Conservation (phyloP, 371 early-diverging fungal genomes). For the Mitosporidium daphniae region DNA sequence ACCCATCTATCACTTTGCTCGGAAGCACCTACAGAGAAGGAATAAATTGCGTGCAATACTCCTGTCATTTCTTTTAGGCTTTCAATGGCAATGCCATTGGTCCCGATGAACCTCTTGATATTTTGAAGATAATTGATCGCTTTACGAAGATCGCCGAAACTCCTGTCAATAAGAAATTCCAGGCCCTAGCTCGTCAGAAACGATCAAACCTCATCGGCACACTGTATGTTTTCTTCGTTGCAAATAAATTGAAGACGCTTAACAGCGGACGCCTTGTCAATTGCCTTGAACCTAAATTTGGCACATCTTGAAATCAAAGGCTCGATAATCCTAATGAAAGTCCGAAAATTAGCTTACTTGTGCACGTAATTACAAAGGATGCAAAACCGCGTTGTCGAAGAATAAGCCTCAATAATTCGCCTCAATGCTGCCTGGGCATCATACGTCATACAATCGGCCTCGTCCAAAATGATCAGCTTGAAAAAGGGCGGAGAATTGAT, state of each 20-base stretch:
- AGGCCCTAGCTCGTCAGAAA: constrained; percentile 14
- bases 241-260: constrained; percentile 21
- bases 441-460: constrained; percentile 89
- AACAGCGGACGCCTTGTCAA: constrained; percentile 14
- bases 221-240: constrained; percentile 17
- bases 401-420: constrained; percentile 89
- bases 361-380: constrained; percentile 85
- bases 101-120: constrained; percentile 16
- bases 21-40: constrained; percentile 13
- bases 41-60: constrained; percentile 7
- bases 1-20: constrained; percentile 11
- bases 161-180: constrained; percentile 22
- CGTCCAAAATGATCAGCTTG: constrained; percentile 90
- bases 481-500: constrained; percentile 32
- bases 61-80: constrained; percentile 43
- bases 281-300: constrained; percentile 58
- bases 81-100: constrained; percentile 13
- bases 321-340: constrained; percentile 34
- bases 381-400: constrained; percentile 75
- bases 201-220: constrained; percentile 9
- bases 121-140: constrained; percentile 64
- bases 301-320: constrained; percentile 74
- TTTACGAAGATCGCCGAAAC: constrained; percentile 58
- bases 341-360: constrained; percentile 11
- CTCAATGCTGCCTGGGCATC: constrained; percentile 94